A percentile compares a stretch with the other conserved stretches of the same genome.
Conservation (phyloP, 2,329 filamentous ascomycete genomes). For the Colletotrichum aenigma region DNA sequence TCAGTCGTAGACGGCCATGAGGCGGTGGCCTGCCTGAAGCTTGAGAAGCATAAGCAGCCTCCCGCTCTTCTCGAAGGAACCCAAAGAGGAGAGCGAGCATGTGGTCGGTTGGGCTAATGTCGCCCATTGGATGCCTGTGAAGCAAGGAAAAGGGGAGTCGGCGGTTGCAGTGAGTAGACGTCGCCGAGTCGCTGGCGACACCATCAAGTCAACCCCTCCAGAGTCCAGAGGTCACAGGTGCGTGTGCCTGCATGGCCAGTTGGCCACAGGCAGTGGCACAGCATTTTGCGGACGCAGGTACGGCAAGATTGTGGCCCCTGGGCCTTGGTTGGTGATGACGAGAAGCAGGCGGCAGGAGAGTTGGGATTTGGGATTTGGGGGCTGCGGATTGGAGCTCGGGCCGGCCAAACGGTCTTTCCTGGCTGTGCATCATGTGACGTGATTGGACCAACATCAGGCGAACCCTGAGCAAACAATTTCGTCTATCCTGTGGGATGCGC, state of each 20-base stretch:
- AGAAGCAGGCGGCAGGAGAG: neutral
- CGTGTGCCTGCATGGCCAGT: neutral
- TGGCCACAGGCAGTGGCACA: neutral
- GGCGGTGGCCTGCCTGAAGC: neutral
- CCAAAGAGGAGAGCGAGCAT: neutral
- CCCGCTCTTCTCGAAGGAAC: conserved; percentile 5
- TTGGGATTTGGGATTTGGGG: conserved; percentile 4
- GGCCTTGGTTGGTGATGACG: neutral
- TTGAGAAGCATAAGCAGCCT: neutral
- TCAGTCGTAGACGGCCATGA: neutral
- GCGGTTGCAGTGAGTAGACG: neutral
- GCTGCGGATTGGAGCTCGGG: conserved; percentile 2
- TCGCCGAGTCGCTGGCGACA: neutral
- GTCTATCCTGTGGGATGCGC: neutral
- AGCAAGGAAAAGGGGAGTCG: neutral
- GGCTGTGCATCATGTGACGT: neutral
- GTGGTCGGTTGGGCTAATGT: neutral
- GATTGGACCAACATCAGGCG: conserved; percentile 2
- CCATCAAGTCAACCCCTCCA: neutral
- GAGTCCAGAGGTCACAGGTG: neutral
- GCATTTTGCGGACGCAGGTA: neutral
- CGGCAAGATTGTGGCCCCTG: neutral
- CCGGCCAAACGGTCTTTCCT: neutral
- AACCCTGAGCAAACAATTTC: conserved; percentile 19
- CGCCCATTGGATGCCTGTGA: neutral